Evolutionary conservation across 768 basidiomycete species (phyloP), one percentile per base, ranked within the genome.

Genomic region (Lenzites betulinus): DNA sequence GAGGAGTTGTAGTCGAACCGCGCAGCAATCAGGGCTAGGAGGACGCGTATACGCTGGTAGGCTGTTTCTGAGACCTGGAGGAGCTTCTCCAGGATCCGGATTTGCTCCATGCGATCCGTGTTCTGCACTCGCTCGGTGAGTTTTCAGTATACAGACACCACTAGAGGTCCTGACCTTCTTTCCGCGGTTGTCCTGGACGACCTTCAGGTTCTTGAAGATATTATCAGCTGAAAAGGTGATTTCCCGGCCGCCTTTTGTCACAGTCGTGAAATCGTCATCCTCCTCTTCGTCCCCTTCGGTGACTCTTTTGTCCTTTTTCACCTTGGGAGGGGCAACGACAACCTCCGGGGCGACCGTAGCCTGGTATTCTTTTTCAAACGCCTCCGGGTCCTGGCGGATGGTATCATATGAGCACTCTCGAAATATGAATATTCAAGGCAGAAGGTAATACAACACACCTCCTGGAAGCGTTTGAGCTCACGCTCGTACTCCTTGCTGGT

Each of bases 1-100:
- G 89, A 92, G 23, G 93, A 89, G 73, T 94, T 95, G 79, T 97
- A 98, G 77, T 99, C 97, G 72, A 98, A 97, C 44, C 95, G 90
- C 9, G 95, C 92, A 2, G 95, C 94, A 67, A 98, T 85, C 55
- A 98, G 84, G 16, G 95, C 90, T 52, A 99, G 85, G 35, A 98
- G 86, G 33, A 99, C 93, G 55, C 97, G 90, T 61, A 99, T 95
- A 65, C 87, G 87, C 70, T 96, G 93, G 74, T 99, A 99, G 0
- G 92, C 78, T 5, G 94, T 96, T 13, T 82, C 83, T 7, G 95
- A 88, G 15, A 95, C 90, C 67, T 89, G 88, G 12, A 96, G 80
- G 13, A 98, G 81, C 67, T 89, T 88, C 70, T 95, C 90, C 18
- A 98, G 81, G 54, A 93, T 92, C 60, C 89, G 87, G 66, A 97